These are phyloP conservation scores for Debaryomyces castellii DNA, from an alignment of 805 yeast species.

Conservation along the genomic window DNA sequence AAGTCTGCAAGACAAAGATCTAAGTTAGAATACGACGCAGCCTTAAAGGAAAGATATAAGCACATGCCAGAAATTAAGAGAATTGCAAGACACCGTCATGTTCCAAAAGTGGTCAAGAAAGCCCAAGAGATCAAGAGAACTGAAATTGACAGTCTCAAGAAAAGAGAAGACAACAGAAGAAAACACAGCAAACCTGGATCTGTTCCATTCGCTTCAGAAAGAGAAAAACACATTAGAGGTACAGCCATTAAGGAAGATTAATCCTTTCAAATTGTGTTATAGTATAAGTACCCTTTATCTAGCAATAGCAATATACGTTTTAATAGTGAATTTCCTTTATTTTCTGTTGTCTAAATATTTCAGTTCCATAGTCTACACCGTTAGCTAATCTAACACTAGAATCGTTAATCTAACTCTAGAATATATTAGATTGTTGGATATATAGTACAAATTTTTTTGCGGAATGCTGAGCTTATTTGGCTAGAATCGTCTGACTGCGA, in stretches of 20 bases:
- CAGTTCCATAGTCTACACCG: no score
- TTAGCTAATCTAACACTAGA: no score
- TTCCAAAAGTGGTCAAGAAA: conserved; percentile 83
- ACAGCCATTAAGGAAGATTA: conserved; percentile 58
- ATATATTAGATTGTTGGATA: no score
- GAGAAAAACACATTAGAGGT: conserved; percentile 85
- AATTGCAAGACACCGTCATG: conserved; percentile 87
- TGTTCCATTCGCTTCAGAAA: conserved; percentile 63
- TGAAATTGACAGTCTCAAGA: conserved; percentile 71
- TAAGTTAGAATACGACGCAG: conserved; percentile 86
- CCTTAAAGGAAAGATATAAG: conserved; percentile 87
- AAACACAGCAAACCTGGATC: conserved; percentile 68
- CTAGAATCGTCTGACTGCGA: no score
- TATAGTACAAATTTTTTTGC: no score
- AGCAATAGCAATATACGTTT: neutral
- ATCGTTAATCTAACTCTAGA: no score
- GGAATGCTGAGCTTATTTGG: no score
- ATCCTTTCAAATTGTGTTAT: neutral
- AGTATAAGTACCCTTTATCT: neutral
- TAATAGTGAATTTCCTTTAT: no score
- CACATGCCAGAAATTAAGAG: conserved; percentile 95
- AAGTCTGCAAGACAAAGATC: conserved; percentile 77
- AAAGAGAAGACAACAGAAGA: conserved; percentile 80
- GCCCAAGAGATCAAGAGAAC: conserved; percentile 82
- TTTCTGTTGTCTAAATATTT: no score